Evolutionary conservation across 192 early-diverging fungal species (phyloP).

Genomic region (Linnemannia zychae): DNA sequence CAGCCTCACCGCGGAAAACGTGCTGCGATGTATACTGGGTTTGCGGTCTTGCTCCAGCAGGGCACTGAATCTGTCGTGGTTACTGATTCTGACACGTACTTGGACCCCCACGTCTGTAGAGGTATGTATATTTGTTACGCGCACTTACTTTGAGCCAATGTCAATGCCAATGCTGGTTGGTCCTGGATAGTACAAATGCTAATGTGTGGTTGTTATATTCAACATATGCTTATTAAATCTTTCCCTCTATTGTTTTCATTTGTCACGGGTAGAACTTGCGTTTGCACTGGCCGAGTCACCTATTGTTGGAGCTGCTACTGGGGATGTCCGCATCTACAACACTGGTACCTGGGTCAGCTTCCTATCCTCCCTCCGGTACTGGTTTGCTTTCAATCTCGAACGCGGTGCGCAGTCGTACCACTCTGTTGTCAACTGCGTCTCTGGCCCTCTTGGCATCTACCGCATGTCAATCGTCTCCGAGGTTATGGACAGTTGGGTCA

Average conservation of each 20-base stretch:
- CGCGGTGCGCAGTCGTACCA: constrained; percentile 72
- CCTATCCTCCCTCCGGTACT: constrained; percentile 72
- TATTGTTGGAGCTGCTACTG: constrained; percentile 66
- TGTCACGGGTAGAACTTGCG: constrained; percentile 66
- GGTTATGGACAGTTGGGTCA: constrained; percentile 69
- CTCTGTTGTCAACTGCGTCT: constrained; percentile 72
- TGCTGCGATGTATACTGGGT: constrained; percentile 69
- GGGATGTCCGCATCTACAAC: constrained; percentile 68
- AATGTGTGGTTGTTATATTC: neutral
- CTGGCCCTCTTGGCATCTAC: constrained; percentile 75
- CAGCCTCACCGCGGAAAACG: constrained; percentile 68
- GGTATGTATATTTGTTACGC: constrained; percentile 15
- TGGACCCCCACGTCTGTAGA: constrained; percentile 62
- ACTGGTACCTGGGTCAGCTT: constrained; percentile 67
- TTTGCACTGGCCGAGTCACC: constrained; percentile 62
- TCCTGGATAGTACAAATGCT: neutral
- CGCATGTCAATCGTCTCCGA: constrained; percentile 60
- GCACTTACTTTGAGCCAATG: neutral
- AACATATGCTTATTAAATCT: neutral
- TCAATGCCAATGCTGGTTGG: neutral
- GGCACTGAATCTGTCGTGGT: constrained; percentile 68
- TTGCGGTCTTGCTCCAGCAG: constrained; percentile 57
- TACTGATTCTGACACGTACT: constrained; percentile 73
- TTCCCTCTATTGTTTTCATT: neutral
- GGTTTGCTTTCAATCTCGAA: constrained; percentile 78